Base-by-base conservation (phyloP, 345 rosid genomes). In the Eucalyptus curtisii region DNA sequence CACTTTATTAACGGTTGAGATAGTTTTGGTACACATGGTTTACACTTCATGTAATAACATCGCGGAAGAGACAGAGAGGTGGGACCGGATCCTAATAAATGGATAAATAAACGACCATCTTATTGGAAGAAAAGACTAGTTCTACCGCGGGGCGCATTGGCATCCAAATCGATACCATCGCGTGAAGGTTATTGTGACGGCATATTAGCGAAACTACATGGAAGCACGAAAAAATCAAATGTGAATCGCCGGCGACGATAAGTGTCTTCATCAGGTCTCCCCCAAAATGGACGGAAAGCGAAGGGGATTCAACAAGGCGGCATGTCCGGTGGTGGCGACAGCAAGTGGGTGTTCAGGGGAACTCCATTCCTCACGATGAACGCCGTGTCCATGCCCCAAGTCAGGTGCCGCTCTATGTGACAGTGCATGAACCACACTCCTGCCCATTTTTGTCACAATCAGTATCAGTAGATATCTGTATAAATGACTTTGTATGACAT, bases 391-490 rank as follows among this genome's bases (percentile, higher is more conserved):
- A 93, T 93, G 25, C 94, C 93, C 94, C 94, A 93, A 2, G 52
- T 33, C 4, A 86, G 19, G 82, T 93, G 94, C 19, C 92, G 81
- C 24, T 93, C 94, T 20, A 92, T 87, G 86, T 93, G 94, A 82
- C 94, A 93, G 64, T 91, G 94, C 89, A 92, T 20, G 53, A 88
- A 90, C 94, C 94, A 93, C 8, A 93, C 93, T 40, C 92, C 92
- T 90, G 88, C 80, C 27, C 45, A 71, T 71, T 71, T 37, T 37
- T 71, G 81, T 71, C 45, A 25, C 52, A 71, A 81, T 44, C 31
- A 20, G 79, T n/a, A 44, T 48, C 13, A 13, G 13, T 30, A 13
- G 22, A 42, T 48, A n/a, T 82, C 22, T 44, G n/a, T 9, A 86
- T 14, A 45, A 86, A 68, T 68, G 42, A 33, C 79, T 66, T 66